Conservation (phyloP, 257 asterid genomes). For the Lantana camara region DNA sequence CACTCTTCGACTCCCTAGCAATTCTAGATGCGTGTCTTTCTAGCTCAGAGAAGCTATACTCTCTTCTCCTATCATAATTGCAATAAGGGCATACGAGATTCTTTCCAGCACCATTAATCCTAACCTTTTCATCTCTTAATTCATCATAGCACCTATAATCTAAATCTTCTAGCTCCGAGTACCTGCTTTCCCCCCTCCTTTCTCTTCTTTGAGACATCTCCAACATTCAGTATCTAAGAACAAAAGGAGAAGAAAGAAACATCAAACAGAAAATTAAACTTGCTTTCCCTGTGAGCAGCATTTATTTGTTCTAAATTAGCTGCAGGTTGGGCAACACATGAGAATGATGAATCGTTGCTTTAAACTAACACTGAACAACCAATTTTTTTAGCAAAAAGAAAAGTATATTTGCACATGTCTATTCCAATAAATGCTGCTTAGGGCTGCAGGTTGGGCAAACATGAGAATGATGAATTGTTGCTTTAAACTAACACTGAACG, state of each 20-base stretch:
- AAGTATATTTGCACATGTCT: too few relatives aligned
- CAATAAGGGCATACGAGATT: slow-evolving; percentile 70
- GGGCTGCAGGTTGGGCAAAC: too few relatives aligned
- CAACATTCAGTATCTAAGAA: slow-evolving; percentile 18
- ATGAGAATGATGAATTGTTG: too few relatives aligned
- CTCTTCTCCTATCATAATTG: slow-evolving; percentile 40
- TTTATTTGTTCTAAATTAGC: too few relatives aligned
- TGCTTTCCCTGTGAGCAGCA: too few relatives aligned
- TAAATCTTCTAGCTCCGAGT: slow-evolving; percentile 52
- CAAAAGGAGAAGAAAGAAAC: neutral
- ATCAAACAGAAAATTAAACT: neutral
- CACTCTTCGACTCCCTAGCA: slow-evolving; percentile 61
- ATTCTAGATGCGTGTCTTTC: slow-evolving; percentile 70
- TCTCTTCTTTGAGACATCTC: slow-evolving; percentile 60
- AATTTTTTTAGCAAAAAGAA: too few relatives aligned
- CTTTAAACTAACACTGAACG: too few relatives aligned
- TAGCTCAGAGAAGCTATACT: slow-evolving; percentile 58
- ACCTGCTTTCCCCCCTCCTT: slow-evolving; percentile 27
- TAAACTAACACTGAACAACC: too few relatives aligned
- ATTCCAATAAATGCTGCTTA: too few relatives aligned
- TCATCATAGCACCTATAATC: slow-evolving; percentile 51
- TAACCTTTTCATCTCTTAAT: slow-evolving; percentile 54
- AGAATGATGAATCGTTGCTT: too few relatives aligned
- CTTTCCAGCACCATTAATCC: slow-evolving; percentile 48
- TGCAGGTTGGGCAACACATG: too few relatives aligned